A percentile compares a stretch with the other conserved stretches of the same genome.
Conservation (phyloP, 805 yeast species). For the Debaryomyces tyrocola region DNA sequence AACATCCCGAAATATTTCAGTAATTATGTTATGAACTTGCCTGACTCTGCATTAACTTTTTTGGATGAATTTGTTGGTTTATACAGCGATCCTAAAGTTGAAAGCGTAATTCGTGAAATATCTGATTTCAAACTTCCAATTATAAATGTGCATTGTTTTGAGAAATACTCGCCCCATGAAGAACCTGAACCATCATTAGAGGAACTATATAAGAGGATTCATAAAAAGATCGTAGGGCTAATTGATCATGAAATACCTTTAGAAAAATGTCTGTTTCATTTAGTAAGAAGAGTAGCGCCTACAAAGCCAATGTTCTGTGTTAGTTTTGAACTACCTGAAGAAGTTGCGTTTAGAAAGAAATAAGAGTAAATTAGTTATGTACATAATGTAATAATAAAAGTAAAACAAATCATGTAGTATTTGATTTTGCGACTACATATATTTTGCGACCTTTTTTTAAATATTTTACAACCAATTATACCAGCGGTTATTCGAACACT, state of each 20-base stretch:
- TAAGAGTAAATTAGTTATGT: background rate
- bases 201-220: conserved; percentile 68
- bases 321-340: conserved; percentile 68
- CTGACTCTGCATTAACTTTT: conserved; percentile 88
- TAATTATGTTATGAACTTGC: conserved; percentile 93
- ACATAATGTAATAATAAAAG: background rate
- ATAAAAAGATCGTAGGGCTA: conserved; percentile 45
- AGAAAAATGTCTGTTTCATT: conserved; percentile 60
- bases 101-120: conserved; percentile 28
- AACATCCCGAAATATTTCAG: conserved; percentile 55
- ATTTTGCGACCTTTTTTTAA: background rate
- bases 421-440: background rate
- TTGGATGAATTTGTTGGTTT: conserved; percentile 76
- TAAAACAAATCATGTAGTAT: background rate
- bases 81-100: conserved; percentile 46
- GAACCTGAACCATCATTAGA: conserved; percentile 63
- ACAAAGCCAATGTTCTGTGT: conserved; percentile 96
- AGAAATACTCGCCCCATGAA: conserved; percentile 76
- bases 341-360: conserved; percentile 51
- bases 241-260: conserved; percentile 50
- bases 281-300: conserved; percentile 93
- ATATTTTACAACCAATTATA: background rate
- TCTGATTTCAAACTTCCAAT: conserved; percentile 63
- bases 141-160: conserved; percentile 90
- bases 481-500: background rate